Conservation (phyloP, 495 filamentous ascomycete species). For the Penicillium silybi region DNA sequence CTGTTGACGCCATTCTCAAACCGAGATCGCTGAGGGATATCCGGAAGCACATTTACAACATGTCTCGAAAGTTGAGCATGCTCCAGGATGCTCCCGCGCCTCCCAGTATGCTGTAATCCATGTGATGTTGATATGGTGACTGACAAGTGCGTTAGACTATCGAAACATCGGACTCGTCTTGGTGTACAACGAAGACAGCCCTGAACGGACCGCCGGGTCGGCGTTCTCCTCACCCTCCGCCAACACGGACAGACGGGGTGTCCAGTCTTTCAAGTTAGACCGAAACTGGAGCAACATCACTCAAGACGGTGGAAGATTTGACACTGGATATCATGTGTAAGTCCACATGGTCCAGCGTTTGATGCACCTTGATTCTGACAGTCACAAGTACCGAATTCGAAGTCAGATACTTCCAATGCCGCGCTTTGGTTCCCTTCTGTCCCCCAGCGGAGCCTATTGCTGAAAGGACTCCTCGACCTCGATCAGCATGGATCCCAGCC, state of each 20-base stretch:
- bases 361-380: not conserved
- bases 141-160: not conserved
- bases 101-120: not conserved
- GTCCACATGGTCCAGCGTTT: not conserved
- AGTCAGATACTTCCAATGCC: not conserved
- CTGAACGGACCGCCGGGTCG: no score
- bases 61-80: not conserved
- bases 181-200: not conserved
- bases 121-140: not conserved
- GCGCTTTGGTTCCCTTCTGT: not conserved
- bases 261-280: not conserved
- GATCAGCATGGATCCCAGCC: not conserved
- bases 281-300: not conserved
- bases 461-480: not conserved
- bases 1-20: not conserved
- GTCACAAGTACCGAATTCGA: not conserved
- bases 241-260: not conserved
- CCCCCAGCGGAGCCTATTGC: not conserved
- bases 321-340: conserved; percentile 1
- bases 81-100: not conserved
- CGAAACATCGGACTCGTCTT: not conserved
- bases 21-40: not conserved
- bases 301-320: not conserved
- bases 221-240: not conserved
- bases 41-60: not conserved